Conservation (phyloP, 257 asterid genomes). For the Solanum commersonii region DNA sequence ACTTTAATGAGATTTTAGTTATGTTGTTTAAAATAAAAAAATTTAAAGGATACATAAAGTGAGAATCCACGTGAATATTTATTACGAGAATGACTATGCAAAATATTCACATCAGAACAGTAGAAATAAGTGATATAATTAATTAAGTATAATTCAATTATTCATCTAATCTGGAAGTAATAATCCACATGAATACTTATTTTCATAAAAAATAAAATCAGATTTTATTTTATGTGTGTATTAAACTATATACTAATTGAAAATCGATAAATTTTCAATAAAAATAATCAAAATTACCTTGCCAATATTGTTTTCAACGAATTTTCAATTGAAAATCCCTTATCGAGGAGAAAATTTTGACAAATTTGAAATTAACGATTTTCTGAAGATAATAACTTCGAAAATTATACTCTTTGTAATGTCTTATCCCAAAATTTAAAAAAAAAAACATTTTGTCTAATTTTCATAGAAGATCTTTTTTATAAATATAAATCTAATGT, state of each 20-base stretch:
- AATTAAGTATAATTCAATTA: neutral
- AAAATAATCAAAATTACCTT: no score
- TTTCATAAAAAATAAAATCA: neutral
- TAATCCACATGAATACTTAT: neutral
- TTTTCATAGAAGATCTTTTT: neutral
- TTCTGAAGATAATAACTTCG: neutral
- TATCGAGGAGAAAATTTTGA: neutral
- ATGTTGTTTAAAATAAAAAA: no score
- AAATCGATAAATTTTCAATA: no score
- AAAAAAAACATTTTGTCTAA: neutral
- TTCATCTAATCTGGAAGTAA: neutral
- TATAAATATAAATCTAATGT: neutral
- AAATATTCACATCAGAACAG: no score
- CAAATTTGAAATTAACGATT: neutral
- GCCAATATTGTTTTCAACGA: no score
- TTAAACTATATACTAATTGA: neutral
- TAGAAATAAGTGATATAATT: neutral
- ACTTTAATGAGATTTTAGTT: neutral
- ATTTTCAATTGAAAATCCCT: neutral
- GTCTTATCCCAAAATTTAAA: neutral
- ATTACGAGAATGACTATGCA: neutral
- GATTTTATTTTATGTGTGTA: neutral
- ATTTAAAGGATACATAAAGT: neutral
- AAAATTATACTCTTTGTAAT: no score
- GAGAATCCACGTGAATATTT: neutral